Evolutionary conservation across 805 yeast species (phyloP), one percentile per base, ranked within the genome.

Genomic region (Teunomyces panamensis): DNA sequence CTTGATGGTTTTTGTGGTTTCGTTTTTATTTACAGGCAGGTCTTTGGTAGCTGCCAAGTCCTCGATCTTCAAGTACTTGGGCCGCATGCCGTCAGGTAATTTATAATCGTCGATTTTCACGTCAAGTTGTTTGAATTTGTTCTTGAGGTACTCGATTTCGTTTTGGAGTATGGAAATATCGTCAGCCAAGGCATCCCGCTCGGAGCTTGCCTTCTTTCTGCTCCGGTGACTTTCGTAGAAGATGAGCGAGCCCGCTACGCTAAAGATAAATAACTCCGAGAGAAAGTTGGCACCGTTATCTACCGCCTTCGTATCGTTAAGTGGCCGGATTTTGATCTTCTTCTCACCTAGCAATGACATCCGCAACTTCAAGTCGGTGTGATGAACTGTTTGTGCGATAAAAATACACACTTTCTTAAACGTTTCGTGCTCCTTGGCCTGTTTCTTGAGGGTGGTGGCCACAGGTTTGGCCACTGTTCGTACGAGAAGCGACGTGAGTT

Each of bases 401-500:
- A 63, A 62, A 14, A 89, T 84, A 61, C 96, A 89, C 1, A 77
- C 53, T 32, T 66, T 69, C 47, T 83, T 76, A 65, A 89, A 88
- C 3, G 64, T 51, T 4, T 82, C 85, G 59, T 85, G 89, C 47
- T 85, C 84, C 54, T 82, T 81, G 13, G 96, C 94, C 58, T 85
- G 89, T 13, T 80, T 71, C 60, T 87, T 89, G 47, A 89, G 71
- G 1, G 81, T 71, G 48, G 75, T 83, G 3, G 92, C 89, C 28
- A 88, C 75, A 1, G 96, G 96, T 61, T 85, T 87, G 32, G 95
- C 85, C 37, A 88, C 71, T 32, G 92, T 88, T 52, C 91, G 67
- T 5, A 87, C 79, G 46, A 87, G 74, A 46, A 88, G 75, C 20
- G 91, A 78, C 9, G 89, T 80, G 55, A 88, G 68, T 62, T 88